Conservation (phyloP, 2,329 filamentous ascomycete species). For the Hypomyces rosellus region DNA sequence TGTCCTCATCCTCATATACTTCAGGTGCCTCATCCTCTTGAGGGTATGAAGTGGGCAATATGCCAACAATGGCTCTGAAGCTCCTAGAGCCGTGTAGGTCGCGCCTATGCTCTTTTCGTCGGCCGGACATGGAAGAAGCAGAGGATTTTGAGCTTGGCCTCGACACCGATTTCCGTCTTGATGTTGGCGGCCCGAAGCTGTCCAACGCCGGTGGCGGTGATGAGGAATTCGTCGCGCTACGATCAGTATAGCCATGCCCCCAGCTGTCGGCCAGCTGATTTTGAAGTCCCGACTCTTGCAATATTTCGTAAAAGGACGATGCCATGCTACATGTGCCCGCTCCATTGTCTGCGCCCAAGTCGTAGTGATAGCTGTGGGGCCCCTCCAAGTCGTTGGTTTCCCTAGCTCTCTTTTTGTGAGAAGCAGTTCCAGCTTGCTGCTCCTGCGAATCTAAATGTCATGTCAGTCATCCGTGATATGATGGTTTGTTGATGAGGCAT, state of each 20-base stretch:
- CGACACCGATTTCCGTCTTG: slow-evolving; percentile 1
- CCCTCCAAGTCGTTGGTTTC: neutral
- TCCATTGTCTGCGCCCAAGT: neutral
- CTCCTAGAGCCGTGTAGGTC: neutral
- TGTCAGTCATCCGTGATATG: neutral
- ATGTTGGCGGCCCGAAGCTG: neutral
- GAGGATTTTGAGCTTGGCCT: too few species aligned
- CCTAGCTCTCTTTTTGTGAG: neutral
- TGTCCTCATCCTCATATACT: slow-evolving; percentile 1
- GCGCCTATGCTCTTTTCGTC: neutral
- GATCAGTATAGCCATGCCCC: slow-evolving; percentile 1
- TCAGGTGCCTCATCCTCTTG: neutral
- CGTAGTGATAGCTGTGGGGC: neutral
- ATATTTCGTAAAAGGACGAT: slow-evolving; percentile 8
- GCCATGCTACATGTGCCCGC: slow-evolving; percentile 10
- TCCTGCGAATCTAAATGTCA: slow-evolving; percentile 2
- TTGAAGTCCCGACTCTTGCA: slow-evolving; percentile 9
- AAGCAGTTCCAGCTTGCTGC: neutral
- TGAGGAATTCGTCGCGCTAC: slow-evolving; percentile 1
- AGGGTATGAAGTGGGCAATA: neutral
- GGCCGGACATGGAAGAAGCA: too few species aligned
- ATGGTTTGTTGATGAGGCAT: neutral
- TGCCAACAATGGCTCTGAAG: neutral
- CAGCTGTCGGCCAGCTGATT: slow-evolving; percentile 6
- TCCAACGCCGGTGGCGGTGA: neutral